These are phyloP conservation scores for Geranomyces michiganensis DNA, from an alignment of 192 early-diverging fungal genomes.

Conservation along the genomic window DNA sequence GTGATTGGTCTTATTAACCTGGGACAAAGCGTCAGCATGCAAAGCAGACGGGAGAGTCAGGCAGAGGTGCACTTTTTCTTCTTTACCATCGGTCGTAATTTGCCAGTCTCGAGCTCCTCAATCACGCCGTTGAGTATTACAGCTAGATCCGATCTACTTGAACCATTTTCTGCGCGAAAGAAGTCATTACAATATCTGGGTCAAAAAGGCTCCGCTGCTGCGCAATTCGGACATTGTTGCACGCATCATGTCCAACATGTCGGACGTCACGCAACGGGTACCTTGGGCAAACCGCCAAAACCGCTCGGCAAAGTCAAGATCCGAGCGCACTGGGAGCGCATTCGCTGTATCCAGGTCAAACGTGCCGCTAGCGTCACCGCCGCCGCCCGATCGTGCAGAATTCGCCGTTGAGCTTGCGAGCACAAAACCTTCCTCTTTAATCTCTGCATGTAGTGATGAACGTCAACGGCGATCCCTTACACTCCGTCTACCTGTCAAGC, in stretches of 20 bases:
- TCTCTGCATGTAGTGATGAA: constrained; percentile 6
- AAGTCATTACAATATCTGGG: not conserved
- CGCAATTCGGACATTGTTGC: too few species aligned
- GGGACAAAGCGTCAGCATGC: not conserved
- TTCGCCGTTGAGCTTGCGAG: not conserved
- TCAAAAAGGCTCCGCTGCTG: not conserved
- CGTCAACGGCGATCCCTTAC: too few species aligned
- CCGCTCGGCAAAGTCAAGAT: constrained; percentile 38
- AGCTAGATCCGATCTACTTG: constrained; percentile 14
- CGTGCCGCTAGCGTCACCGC: not conserved
- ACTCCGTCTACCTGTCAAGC: not conserved
- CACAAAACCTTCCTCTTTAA: constrained; percentile 34
- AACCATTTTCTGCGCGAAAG: not conserved
- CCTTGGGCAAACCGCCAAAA: constrained; percentile 40
- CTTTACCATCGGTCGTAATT: constrained; percentile 29
- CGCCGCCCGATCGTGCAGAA: not conserved
- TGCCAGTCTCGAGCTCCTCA: constrained; percentile 30
- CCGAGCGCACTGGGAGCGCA: constrained; percentile 17
- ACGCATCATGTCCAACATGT: too few species aligned
- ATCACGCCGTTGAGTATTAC: constrained; percentile 25
- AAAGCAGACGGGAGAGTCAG: not conserved
- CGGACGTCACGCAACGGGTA: not conserved
- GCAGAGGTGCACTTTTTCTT: not conserved
- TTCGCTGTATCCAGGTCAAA: constrained; percentile 27
- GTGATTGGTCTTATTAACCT: constrained; percentile 44